Evolutionary conservation across 2,329 filamentous ascomycete genomes (phyloP).

Genomic region (Cercospora beticola): DNA sequence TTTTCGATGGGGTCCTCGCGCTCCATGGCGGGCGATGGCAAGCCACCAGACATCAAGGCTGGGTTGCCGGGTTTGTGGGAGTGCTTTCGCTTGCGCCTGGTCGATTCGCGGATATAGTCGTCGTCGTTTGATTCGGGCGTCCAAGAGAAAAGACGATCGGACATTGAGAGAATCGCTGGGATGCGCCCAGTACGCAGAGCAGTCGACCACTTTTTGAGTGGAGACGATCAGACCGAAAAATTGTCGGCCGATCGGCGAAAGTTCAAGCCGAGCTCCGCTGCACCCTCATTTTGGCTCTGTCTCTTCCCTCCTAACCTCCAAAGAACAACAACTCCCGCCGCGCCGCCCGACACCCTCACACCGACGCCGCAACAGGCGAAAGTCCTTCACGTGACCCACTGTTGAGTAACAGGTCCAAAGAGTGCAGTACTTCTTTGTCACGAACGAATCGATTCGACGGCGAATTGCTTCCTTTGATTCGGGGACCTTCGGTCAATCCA

Average conservation of each 20-base stretch:
- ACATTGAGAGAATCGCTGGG: conserved; percentile 1
- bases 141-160: conserved; percentile 10
- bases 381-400: not conserved
- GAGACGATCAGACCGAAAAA: not conserved
- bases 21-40: conserved; percentile 34
- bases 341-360: not conserved
- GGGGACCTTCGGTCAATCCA: not conserved
- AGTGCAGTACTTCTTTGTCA: not conserved
- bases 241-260: conserved; percentile 3
- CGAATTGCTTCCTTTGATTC: not conserved
- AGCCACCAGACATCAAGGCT: conserved; percentile 38
- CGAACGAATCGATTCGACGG: not conserved
- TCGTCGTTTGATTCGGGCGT: conserved; percentile 25
- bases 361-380: not conserved
- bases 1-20: conserved; percentile 23
- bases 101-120: conserved; percentile 31
- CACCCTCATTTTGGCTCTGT: not conserved
- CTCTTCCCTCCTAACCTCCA: not conserved
- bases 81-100: conserved; percentile 29
- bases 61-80: conserved; percentile 25
- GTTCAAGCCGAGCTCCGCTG: not conserved
- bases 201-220: conserved; percentile 5
- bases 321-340: not conserved
- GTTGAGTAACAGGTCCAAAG: not conserved
- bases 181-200: not conserved